A percentile compares a stretch with the other conserved stretches of the same genome.
Conservation (phyloP, 23 red algal genomes). For the Gracilaria vermiculophylla region DNA sequence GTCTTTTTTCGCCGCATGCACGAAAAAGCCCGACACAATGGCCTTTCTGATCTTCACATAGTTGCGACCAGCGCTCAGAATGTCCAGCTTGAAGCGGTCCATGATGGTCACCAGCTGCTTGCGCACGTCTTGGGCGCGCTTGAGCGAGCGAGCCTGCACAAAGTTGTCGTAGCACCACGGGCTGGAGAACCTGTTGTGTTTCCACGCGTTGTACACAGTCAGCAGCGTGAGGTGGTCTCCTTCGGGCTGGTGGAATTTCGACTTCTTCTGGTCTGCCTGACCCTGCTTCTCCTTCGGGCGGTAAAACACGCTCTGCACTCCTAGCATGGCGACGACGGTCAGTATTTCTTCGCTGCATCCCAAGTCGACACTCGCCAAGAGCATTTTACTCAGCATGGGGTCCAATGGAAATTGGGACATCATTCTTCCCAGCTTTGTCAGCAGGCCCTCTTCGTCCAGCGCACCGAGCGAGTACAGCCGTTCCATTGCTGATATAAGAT, state of each 20-base stretch:
- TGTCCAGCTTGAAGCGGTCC: constrained; percentile 75
- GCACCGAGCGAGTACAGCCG: constrained; percentile 80
- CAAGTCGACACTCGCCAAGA: constrained; percentile 93
- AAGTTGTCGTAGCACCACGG: constrained; percentile 97
- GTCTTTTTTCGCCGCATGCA: constrained; percentile 87
- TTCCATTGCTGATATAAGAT: constrained; percentile 94
- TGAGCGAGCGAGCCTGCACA: constrained; percentile 81
- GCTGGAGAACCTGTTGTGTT: constrained; percentile 73
- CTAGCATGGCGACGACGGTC: constrained; percentile 94
- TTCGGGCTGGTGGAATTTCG: constrained; percentile 87
- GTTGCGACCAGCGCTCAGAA: constrained; percentile 58
- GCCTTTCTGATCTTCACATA: constrained; percentile 83
- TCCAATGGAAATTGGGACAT: constrained; percentile 98
- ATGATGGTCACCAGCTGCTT: constrained; percentile 95
- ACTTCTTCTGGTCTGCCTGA: constrained; percentile 80
- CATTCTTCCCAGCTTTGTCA: constrained; percentile 82
- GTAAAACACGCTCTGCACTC: constrained; percentile 86
- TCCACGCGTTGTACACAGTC: constrained; percentile 92
- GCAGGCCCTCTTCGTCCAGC: constrained; percentile 86
- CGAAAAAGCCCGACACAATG: constrained; percentile 90
- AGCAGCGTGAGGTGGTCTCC: constrained; percentile 91
- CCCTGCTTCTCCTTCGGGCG: constrained; percentile 92
- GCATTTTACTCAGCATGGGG: constrained; percentile 89
- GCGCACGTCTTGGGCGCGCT: constrained; percentile 88
- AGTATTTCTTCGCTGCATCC: constrained; percentile 90